Evolutionary conservation across 1,284 basidiomycete genomes (phyloP).

Genomic region (Xerocomus amazonicus): DNA sequence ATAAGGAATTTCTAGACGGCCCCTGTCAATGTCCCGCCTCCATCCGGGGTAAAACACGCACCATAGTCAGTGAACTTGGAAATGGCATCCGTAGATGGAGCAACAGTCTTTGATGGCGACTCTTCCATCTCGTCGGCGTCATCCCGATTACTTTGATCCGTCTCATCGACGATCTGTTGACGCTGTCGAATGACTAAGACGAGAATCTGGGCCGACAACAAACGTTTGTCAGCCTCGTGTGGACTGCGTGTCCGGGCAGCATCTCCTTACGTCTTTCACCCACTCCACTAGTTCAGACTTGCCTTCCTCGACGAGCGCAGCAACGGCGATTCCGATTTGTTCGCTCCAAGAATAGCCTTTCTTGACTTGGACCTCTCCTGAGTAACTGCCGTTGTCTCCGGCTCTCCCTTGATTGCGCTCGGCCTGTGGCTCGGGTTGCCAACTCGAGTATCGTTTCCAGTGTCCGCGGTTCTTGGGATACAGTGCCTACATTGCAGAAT

Average conservation of each 20-base stretch:
- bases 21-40: conserved; percentile 1
- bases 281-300: conserved; percentile 69
- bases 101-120: conserved; percentile 35
- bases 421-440: conserved; percentile 64
- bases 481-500: conserved; percentile 56
- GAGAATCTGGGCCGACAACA: conserved; percentile 54
- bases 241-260: conserved; percentile 15
- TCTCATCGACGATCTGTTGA: conserved; percentile 66
- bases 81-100: conserved; percentile 67
- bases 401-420: conserved; percentile 39
- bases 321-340: conserved; percentile 83
- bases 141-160: conserved; percentile 49
- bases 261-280: conserved; percentile 66
- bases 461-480: conserved; percentile 84
- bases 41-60: conserved; percentile 39
- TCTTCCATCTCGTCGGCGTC: conserved; percentile 48
- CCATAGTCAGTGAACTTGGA: conserved; percentile 75
- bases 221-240: conserved; percentile 22
- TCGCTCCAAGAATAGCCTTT: conserved; percentile 89
- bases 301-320: conserved; percentile 65
- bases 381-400: conserved; percentile 44
- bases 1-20: conserved; percentile 64
- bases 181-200: conserved; percentile 63
- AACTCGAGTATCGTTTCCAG: conserved; percentile 84
- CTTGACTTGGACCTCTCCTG: conserved; percentile 76